A percentile compares a stretch with the other conserved stretches of the same genome.
Conservation (phyloP, 176 grass and related monocot genomes). For the Melocanna baccifera region DNA sequence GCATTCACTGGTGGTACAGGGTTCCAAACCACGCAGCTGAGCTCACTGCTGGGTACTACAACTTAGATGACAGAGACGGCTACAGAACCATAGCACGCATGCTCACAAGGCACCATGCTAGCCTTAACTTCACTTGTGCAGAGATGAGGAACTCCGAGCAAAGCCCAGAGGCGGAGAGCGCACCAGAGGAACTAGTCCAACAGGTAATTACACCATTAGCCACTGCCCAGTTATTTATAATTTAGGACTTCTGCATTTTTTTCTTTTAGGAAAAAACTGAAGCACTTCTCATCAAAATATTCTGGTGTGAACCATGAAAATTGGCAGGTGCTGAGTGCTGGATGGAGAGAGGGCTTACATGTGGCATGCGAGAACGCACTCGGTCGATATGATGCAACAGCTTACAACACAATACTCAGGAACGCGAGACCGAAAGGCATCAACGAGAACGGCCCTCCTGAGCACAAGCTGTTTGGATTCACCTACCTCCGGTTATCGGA, state of each 20-base stretch:
- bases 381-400: constrained; percentile 62
- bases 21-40: constrained; percentile 84
- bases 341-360: constrained; percentile 80
- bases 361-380: constrained; percentile 82
- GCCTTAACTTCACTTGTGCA: constrained; percentile 87
- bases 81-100: constrained; percentile 77
- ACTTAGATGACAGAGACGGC: constrained; percentile 68
- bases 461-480: constrained; percentile 60
- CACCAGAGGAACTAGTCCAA: constrained; percentile 79
- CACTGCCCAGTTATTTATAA: neutral
- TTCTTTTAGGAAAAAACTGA: neutral
- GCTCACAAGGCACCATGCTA: constrained; percentile 61
- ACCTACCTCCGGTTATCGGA: constrained; percentile 80
- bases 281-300: constrained; percentile 11
- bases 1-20: constrained; percentile 90
- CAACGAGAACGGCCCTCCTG: constrained; percentile 48
- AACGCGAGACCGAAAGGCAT: constrained; percentile 70
- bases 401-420: constrained; percentile 79
- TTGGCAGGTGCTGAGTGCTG: constrained; percentile 72
- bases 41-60: constrained; percentile 84
- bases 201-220: constrained; percentile 50
- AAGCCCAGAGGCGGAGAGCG: constrained; percentile 49
- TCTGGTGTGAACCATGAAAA: neutral
- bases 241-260: neutral
- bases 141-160: constrained; percentile 85